These are phyloP conservation scores for Vanrija pseudolonga DNA, from an alignment of 1,284 basidiomycete species.

Conservation along the genomic window DNA sequence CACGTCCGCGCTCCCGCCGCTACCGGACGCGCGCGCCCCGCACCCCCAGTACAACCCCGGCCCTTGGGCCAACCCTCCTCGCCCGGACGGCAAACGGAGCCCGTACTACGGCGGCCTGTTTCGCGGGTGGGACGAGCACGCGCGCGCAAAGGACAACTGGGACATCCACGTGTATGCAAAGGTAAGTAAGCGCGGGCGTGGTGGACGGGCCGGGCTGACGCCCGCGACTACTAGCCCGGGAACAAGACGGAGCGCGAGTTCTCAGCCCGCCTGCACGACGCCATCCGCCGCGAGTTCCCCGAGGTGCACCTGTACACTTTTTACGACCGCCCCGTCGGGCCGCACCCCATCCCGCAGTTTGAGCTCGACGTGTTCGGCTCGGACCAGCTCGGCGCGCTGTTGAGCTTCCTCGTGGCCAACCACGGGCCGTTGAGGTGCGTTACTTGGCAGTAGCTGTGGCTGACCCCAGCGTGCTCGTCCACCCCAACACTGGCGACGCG, in stretches of 20 bases:
- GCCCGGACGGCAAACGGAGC: neutral
- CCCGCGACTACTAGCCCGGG: neutral
- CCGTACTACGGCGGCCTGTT: neutral
- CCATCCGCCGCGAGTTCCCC: neutral
- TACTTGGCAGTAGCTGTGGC: neutral
- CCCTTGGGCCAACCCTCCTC: neutral
- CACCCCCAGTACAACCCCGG: no score
- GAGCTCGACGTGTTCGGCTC: conserved; percentile 64
- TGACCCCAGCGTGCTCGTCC: conserved; percentile 59
- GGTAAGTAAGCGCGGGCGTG: no score
- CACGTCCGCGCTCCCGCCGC: no score
- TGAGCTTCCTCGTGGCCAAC: conserved; percentile 61
- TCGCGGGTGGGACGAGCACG: no score
- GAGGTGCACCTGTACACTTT: neutral
- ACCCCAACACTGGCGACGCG: conserved; percentile 63
- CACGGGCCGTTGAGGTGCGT: conserved; percentile 61
- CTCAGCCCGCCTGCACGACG: neutral
- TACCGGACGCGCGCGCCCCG: no score
- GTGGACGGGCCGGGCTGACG: no score
- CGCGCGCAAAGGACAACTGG: neutral
- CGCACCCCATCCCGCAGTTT: conserved; percentile 59
- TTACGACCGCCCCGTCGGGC: no score
- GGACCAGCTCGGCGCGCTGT: conserved; percentile 61
- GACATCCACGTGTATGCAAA: neutral
- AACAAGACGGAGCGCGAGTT: neutral